Percentiles rank a stretch among this genome's conserved stretches.
These are phyloP conservation scores for Sonneratia caseolaris DNA, from an alignment of 345 rosid genomes.

Conservation along the genomic window DNA sequence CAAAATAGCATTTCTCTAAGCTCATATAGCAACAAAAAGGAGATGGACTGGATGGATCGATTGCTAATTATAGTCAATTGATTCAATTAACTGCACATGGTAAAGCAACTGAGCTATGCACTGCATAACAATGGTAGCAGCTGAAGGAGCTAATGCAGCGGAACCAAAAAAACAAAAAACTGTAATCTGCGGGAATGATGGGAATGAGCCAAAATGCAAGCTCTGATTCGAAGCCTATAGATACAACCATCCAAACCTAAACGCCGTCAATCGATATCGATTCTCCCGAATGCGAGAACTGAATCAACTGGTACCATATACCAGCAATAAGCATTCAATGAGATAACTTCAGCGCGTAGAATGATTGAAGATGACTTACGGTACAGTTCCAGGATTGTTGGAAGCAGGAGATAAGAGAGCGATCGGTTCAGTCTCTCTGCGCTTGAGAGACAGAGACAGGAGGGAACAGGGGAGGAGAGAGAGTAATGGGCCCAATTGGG, in stretches of 20 bases:
- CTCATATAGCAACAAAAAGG: too few species aligned
- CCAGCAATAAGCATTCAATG: not conserved
- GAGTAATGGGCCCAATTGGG: too few species aligned
- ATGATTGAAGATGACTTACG: not conserved
- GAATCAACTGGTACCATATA: not conserved
- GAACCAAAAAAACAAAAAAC: not conserved
- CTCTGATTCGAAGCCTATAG: not conserved
- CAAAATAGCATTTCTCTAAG: too few species aligned
- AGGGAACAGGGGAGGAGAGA: not conserved
- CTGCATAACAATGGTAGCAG: not conserved
- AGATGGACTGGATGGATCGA: too few species aligned
- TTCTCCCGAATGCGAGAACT: not conserved
- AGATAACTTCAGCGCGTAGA: too few species aligned
- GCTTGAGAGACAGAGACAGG: not conserved
- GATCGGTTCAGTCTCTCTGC: not conserved
- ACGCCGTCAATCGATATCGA: not conserved
- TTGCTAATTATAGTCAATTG: not conserved
- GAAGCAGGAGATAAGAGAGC: not conserved
- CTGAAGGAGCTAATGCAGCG: not conserved
- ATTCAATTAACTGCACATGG: not conserved
- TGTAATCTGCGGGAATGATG: too few species aligned
- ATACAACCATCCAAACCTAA: not conserved
- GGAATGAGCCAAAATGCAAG: too few species aligned
- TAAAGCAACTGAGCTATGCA: not conserved
- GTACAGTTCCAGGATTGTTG: not conserved